Evolutionary conservation across 2,329 filamentous ascomycete species (phyloP), one percentile per base, ranked within the genome.

Genomic region (Calonectria ilicicola): DNA sequence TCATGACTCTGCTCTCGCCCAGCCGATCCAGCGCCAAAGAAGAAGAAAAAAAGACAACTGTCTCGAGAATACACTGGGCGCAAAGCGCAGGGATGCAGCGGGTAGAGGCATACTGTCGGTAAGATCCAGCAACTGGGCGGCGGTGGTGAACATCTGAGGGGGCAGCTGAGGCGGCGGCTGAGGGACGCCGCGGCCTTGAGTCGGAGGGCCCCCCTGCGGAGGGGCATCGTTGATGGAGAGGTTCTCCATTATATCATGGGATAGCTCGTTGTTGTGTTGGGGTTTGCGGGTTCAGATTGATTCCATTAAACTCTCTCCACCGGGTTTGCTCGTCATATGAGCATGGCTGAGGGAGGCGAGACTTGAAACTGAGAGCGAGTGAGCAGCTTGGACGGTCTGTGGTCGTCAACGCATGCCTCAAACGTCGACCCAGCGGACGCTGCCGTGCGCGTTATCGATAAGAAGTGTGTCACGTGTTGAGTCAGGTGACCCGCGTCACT

Each of bases 121-220:
- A 81, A 99, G 89, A 83, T 99, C 97, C 72, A 99, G 88, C 72
- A 99, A 88, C 87, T 98, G 97, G 67, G 97, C 96, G 38, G 97
- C 97, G 38, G 97, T 99, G 21, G 97, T 98, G 86, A 99, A 99
- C 93, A 98, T 98, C 87, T 99, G 96, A 72, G 96, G 96, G 17
- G 94, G 94, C 46, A 96, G 87, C 84, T 95, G 93, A 75, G 88
- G 85, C 60, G 87, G 86, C 68, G 86, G 84, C 63, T 91, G 89
- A 35, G 85, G 86, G 27, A 72, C 69, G 75, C 81, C 81, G 40
- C 80, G 74, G 35, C 79, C 79, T 70, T 80, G 82, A 23, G 80
- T 71, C 63, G 78, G 75, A 75, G 81, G 79, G 71, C 82, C 83
- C 75, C 83, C 84, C 70, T 83, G 84, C 72, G 84, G 86, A 80